phyloP scores from a whole-genome alignment of 2,329 filamentous ascomycete species.

The Magnaporthiopsis rhizophila region DNA sequence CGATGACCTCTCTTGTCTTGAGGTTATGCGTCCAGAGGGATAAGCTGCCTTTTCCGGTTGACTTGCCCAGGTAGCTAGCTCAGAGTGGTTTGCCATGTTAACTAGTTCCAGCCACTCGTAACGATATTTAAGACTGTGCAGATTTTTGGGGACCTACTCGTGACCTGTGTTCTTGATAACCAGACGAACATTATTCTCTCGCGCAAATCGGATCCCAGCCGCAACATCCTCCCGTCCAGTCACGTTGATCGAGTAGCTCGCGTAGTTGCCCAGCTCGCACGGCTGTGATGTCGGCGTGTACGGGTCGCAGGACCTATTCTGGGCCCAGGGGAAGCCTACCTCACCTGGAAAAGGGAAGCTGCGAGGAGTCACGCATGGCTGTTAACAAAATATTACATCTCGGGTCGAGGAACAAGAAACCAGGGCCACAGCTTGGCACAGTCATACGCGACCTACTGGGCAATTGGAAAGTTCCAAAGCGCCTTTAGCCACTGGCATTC shows the following conservation, averaged over 20 bases:
- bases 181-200: conserved; percentile 32
- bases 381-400: neutral
- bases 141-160: conserved; percentile 20
- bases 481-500: conserved; percentile 30
- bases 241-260: conserved; percentile 24
- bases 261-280: conserved; percentile 29
- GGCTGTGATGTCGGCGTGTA: conserved; percentile 23
- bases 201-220: conserved; percentile 26
- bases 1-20: conserved; percentile 20
- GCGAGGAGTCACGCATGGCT: neutral
- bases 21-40: conserved; percentile 32
- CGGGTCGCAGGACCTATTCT: conserved; percentile 18
- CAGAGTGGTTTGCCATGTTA: too few species aligned
- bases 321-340: conserved; percentile 27
- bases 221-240: conserved; percentile 17
- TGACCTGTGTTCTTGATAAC: conserved; percentile 42
- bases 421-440: too few species aligned
- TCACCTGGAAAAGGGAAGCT: conserved; percentile 4
- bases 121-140: too few species aligned
- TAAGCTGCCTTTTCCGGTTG: conserved; percentile 26
- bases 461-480: conserved; percentile 22
- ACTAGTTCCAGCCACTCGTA: too few species aligned
- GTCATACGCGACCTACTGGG: conserved; percentile 19
- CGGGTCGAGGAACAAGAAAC: too few species aligned
- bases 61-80: conserved; percentile 26